phyloP scores from a whole-genome alignment of 139 green algal genomes.

The Chlorella sp. region DNA sequence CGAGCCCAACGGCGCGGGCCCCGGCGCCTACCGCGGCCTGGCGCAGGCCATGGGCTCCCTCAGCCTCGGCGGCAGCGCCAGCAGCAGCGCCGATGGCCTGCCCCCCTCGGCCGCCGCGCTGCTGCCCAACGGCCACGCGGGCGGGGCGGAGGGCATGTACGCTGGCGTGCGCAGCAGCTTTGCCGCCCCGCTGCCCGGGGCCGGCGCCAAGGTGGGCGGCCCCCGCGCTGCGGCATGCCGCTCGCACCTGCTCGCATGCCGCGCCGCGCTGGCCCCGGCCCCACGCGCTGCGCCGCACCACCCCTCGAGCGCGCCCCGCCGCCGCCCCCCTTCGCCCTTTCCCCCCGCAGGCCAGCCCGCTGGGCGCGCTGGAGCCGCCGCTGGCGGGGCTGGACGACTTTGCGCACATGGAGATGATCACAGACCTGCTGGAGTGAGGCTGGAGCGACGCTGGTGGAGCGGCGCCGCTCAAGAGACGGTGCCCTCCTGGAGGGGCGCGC shows the following conservation, averaged over 20 bases:
- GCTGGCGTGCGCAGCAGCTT: neutral
- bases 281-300: too few species aligned
- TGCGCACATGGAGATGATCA: slow-evolving; percentile 83
- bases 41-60: neutral
- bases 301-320: too few species aligned
- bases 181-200: neutral
- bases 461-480: too few species aligned
- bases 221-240: too few species aligned
- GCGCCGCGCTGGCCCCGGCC: too few species aligned
- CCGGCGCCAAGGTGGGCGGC: slow-evolving; percentile 5
- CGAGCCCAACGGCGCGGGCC: neutral
- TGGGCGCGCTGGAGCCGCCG: slow-evolving; percentile 48
- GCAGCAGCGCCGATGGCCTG: neutral
- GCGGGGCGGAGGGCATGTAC: neutral
- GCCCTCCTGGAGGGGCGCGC: too few species aligned
- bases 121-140: neutral
- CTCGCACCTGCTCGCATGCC: too few species aligned
- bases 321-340: too few species aligned
- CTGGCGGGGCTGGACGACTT: slow-evolving; percentile 84
- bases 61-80: neutral
- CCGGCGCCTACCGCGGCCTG: neutral
- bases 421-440: slow-evolving; percentile 73
- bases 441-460: neutral
- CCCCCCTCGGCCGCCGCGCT: neutral
- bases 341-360: too few species aligned